phyloP scores from a whole-genome alignment of 371 early-diverging fungal genomes.

The Rhizopus delemar region DNA sequence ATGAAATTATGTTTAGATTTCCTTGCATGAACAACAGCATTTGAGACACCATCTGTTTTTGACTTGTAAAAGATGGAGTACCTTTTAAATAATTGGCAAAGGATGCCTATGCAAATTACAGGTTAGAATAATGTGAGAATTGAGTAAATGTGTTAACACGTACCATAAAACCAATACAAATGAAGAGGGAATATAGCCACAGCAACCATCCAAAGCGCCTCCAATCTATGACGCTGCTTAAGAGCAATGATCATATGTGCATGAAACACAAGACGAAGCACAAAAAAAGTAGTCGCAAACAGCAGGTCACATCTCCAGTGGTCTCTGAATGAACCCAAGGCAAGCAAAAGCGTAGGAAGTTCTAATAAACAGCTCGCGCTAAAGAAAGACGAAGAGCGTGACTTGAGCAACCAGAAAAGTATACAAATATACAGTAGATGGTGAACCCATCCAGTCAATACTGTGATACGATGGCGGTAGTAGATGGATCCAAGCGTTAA shows the following conservation, averaged over 20 bases:
- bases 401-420: slow-evolving; percentile 32
- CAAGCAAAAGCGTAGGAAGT: slow-evolving; percentile 39
- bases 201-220: slow-evolving; percentile 22
- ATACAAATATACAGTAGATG: slow-evolving; percentile 49
- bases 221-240: slow-evolving; percentile 23
- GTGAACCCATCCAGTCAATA: slow-evolving; percentile 59
- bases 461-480: slow-evolving; percentile 48
- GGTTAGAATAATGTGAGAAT: not conserved
- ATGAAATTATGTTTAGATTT: slow-evolving; percentile 18
- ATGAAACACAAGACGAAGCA: slow-evolving; percentile 47
- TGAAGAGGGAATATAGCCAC: slow-evolving; percentile 40
- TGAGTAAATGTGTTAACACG: not conserved
- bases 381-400: slow-evolving; percentile 32
- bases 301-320: slow-evolving; percentile 37
- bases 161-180: slow-evolving; percentile 52
- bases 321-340: slow-evolving; percentile 37
- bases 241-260: slow-evolving; percentile 37
- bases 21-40: not conserved
- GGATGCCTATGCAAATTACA: not conserved
- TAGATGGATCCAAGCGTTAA: slow-evolving; percentile 46
- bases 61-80: not conserved
- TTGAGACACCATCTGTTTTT: slow-evolving; percentile 10
- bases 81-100: not conserved
- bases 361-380: slow-evolving; percentile 39
- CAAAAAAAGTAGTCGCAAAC: slow-evolving; percentile 42